phyloP scores from a whole-genome alignment of 2,329 filamentous ascomycete genomes.

The Aspergillus sp. region DNA sequence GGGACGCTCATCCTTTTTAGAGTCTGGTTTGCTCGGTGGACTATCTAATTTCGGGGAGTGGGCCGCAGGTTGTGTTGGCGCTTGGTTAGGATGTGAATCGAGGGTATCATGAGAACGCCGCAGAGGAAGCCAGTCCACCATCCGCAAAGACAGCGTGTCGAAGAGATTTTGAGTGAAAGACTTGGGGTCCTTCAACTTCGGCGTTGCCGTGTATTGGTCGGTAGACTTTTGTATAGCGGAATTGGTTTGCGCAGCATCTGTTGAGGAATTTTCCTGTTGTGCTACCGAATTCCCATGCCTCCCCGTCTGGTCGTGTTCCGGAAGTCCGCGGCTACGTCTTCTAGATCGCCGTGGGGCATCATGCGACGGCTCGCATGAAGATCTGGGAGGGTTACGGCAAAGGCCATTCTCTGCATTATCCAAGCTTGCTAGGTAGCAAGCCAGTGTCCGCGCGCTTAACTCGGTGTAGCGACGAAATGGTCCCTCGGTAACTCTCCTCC shows the following conservation, averaged over 20 bases:
- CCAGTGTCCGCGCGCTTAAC: conserved; percentile 73
- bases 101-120: conserved; percentile 22
- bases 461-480: conserved; percentile 73
- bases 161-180: conserved; percentile 57
- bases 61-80: conserved; percentile 1
- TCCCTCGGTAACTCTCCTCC: conserved; percentile 59
- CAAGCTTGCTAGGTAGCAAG: conserved; percentile 71
- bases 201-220: conserved; percentile 16
- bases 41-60: conserved; percentile 10
- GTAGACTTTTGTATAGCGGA: conserved; percentile 9
- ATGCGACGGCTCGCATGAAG: conserved; percentile 20
- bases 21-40: conserved; percentile 3
- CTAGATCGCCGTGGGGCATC: conserved; percentile 22
- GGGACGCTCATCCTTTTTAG: conserved; percentile 7
- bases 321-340: conserved; percentile 26
- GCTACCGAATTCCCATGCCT: not conserved
- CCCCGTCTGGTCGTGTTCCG: not conserved
- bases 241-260: not conserved
- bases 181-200: conserved; percentile 48
- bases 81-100: conserved; percentile 8
- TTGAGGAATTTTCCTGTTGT: not conserved
- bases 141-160: conserved; percentile 39
- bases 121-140: conserved; percentile 43
- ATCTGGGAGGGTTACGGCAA: conserved; percentile 47
- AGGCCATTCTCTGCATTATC: conserved; percentile 67